phyloP scores from a whole-genome alignment of 2,329 filamentous ascomycete species.

The Aureobasidium musti region DNA sequence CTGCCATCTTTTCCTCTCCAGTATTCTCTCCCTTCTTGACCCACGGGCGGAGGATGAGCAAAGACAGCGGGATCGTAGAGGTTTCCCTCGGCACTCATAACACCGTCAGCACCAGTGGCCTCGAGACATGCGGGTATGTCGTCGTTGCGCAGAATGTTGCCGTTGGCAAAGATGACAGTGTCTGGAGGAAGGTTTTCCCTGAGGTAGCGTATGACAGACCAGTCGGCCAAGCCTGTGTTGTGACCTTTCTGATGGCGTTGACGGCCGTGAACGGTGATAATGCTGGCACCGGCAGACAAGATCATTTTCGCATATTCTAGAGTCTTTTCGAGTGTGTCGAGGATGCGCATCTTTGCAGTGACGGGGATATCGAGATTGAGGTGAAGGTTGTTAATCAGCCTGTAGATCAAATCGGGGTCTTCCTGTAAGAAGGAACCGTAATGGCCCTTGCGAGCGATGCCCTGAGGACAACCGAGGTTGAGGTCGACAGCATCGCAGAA shows the following conservation, averaged over 20 bases:
- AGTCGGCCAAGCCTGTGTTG: constrained; percentile 89
- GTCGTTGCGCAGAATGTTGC: constrained; percentile 79
- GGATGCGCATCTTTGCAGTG: constrained; percentile 90
- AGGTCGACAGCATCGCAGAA: constrained; percentile 95
- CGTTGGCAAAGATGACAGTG: constrained; percentile 95
- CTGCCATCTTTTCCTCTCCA: constrained; percentile 78
- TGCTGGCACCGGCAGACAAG: constrained; percentile 82
- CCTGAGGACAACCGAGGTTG: constrained; percentile 94
- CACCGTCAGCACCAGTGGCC: constrained; percentile 82
- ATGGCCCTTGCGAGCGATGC: constrained; percentile 84
- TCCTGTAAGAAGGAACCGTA: constrained; percentile 97
- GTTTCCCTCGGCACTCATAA: constrained; percentile 97
- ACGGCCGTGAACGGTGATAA: constrained; percentile 89
- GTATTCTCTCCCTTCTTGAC: constrained; percentile 73
- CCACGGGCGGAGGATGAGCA: constrained; percentile 63
- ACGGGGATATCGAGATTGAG: constrained; percentile 77
- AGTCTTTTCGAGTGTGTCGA: constrained; percentile 84
- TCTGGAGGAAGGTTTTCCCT: constrained; percentile 80
- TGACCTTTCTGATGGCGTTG: constrained; percentile 93
- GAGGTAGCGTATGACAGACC: constrained; percentile 79
- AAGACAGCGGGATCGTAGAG: constrained; percentile 91
- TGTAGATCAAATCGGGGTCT: constrained; percentile 78
- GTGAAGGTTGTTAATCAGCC: constrained; percentile 82
- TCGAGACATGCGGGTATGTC: constrained; percentile 78
- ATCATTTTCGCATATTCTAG: constrained; percentile 88